These are phyloP conservation scores for Saccharomycopsis amapae DNA, from an alignment of 805 yeast species.

Conservation along the genomic window DNA sequence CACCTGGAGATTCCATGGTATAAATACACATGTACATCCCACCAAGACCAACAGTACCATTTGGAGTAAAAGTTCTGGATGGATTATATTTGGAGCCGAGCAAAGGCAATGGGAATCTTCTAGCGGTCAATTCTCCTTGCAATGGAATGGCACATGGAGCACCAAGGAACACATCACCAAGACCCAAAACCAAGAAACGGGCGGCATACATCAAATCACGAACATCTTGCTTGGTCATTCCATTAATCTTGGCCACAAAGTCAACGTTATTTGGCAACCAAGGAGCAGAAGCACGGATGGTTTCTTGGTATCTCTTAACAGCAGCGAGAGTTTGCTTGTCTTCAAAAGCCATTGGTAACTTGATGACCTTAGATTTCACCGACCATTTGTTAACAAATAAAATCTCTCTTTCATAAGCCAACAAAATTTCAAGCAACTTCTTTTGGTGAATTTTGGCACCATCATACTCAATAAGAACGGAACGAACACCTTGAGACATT, in stretches of 20 bases:
- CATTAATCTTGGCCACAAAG: constrained; percentile 85
- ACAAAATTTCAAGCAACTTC: constrained; percentile 52
- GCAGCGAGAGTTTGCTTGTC: constrained; percentile 85
- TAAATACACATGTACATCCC: constrained; percentile 99
- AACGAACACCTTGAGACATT: constrained; percentile 96
- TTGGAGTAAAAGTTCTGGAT: constrained; percentile 90
- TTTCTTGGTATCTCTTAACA: constrained; percentile 85
- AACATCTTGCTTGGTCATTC: constrained; percentile 66
- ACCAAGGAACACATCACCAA: constrained; percentile 95
- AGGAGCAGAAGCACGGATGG: constrained; percentile 88
- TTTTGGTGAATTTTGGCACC: constrained; percentile 55
- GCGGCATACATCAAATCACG: constrained; percentile 84
- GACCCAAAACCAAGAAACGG: constrained; percentile 83
- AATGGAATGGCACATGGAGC: constrained; percentile 98
- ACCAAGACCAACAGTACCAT: constrained; percentile 96
- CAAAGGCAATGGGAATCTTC: constrained; percentile 46
- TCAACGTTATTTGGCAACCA: constrained; percentile 98
- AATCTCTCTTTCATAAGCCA: constrained; percentile 71
- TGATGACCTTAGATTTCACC: constrained; percentile 74
- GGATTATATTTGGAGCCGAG: constrained; percentile 95
- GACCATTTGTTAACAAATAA: constrained; percentile 74
- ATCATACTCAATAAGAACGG: constrained; percentile 83
- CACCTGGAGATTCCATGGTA: constrained; percentile 98
- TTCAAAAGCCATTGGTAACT: constrained; percentile 94
- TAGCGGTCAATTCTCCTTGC: constrained; percentile 42